Evolutionary conservation across 345 rosid genomes (phyloP).

Genomic region (Turritis glabra): DNA sequence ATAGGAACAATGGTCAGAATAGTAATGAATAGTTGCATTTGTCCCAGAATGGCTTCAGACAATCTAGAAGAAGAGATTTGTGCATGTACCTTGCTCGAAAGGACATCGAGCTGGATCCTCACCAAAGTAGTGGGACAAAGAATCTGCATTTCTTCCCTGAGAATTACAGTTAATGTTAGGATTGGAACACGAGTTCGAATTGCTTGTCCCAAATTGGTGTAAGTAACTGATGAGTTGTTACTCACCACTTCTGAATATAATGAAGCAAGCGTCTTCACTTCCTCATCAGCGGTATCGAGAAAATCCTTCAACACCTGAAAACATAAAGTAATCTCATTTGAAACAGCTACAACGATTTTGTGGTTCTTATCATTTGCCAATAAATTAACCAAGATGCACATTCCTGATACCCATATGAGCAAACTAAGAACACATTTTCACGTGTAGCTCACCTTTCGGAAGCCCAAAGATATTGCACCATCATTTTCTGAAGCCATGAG

Average conservation of each 20-base stretch:
- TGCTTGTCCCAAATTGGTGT: not conserved
- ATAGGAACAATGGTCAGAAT: slow-evolving; percentile 6
- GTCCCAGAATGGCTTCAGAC: not conserved
- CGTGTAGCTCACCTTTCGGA: slow-evolving; percentile 69
- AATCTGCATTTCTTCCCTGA: slow-evolving; percentile 97
- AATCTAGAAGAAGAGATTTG: slow-evolving; percentile 3
- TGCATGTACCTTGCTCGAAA: slow-evolving; percentile 84
- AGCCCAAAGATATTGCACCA: slow-evolving; percentile 79
- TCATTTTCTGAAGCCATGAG: slow-evolving; percentile 82
- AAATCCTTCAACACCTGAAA: slow-evolving; percentile 75
- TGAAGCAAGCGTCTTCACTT: slow-evolving; percentile 72
- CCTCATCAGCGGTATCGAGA: slow-evolving; percentile 89
- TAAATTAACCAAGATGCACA: slow-evolving; percentile 7
- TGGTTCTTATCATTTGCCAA: not conserved
- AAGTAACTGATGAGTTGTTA: not conserved
- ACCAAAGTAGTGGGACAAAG: slow-evolving; percentile 90
- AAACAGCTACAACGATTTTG: not conserved
- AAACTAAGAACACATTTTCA: slow-evolving; percentile 11
- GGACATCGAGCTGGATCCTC: slow-evolving; percentile 99
- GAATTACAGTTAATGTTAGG: slow-evolving; percentile 24
- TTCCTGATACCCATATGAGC: slow-evolving; percentile 5
- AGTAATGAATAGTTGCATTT: not conserved
- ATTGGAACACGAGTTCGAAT: slow-evolving; percentile 23
- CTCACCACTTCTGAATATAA: slow-evolving; percentile 92
- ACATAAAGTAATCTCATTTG: slow-evolving; percentile 9